Percentiles rank a stretch among this genome's conserved stretches.
Conservation (phyloP, 345 rosid genomes). For the Limnanthes douglasii region DNA sequence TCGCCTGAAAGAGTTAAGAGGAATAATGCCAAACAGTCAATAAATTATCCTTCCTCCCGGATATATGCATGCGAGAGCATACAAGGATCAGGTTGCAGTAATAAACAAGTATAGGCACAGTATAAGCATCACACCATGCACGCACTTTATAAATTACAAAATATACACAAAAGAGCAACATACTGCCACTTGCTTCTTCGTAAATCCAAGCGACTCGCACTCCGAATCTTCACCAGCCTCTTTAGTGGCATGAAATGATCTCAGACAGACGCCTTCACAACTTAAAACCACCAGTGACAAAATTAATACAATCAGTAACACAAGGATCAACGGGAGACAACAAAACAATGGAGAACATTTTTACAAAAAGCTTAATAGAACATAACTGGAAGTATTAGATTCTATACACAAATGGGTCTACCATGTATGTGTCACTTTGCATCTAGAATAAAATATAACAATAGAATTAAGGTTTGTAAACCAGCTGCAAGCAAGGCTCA, state of each 20-base stretch:
- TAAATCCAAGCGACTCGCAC: constrained; percentile 54
- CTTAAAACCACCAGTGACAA: constrained; percentile 21
- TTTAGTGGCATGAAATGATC: constrained; percentile 73
- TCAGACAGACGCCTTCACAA: constrained; percentile 87
- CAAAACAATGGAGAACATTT: constrained; percentile 2
- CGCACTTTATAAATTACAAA: neutral
- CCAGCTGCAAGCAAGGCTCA: too few species aligned
- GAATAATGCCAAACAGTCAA: constrained; percentile 8
- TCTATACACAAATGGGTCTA: too few species aligned
- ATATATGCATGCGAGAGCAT: neutral
- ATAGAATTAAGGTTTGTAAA: too few species aligned
- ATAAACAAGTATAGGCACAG: neutral
- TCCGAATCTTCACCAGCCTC: constrained; percentile 44
- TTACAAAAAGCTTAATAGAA: constrained; percentile 1
- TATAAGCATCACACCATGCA: neutral
- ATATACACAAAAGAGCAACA: constrained; percentile 10
- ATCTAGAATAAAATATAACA: too few species aligned
- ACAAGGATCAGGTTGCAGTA: neutral
- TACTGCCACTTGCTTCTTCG: constrained; percentile 50
- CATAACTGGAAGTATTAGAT: too few species aligned
- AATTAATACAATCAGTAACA: constrained; percentile 8
- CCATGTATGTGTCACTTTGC: too few species aligned
- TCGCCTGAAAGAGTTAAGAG: constrained; percentile 31
- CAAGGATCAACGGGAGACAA: neutral
- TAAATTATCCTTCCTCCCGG: constrained; percentile 7